A percentile compares a stretch with the other conserved stretches of the same genome.
These are phyloP conservation scores for Aspergillus wentii DNA, from an alignment of 495 filamentous ascomycete genomes.

Conservation along the genomic window DNA sequence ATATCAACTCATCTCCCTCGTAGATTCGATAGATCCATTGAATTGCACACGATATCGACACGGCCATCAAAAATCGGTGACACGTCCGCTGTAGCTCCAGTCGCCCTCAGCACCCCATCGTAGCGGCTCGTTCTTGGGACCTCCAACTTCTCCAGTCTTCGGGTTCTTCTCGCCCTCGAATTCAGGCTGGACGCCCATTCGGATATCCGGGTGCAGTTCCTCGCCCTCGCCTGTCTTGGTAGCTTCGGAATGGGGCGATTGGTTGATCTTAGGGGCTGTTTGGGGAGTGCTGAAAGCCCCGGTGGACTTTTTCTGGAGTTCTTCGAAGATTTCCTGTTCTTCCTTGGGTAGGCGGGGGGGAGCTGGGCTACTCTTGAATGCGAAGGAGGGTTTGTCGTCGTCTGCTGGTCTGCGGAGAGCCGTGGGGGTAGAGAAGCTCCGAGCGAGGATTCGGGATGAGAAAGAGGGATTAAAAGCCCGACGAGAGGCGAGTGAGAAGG, in stretches of 20 bases:
- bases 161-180: slow-evolving; percentile 93
- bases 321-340: slow-evolving; percentile 90
- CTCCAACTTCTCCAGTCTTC: slow-evolving; percentile 92
- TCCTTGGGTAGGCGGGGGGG: slow-evolving; percentile 81
- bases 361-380: slow-evolving; percentile 52
- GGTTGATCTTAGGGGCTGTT: slow-evolving; percentile 32
- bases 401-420: slow-evolving; percentile 20
- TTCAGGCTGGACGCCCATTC: slow-evolving; percentile 75
- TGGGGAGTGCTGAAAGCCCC: slow-evolving; percentile 69
- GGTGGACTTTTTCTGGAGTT: slow-evolving; percentile 67
- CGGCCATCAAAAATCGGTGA: slow-evolving; percentile 84
- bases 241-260: slow-evolving; percentile 32
- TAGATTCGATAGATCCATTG: too few species aligned
- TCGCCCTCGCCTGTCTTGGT: slow-evolving; percentile 45
- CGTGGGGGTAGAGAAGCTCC: slow-evolving; percentile 30
- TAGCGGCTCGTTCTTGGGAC: slow-evolving; percentile 95
- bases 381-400: slow-evolving; percentile 28
- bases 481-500: slow-evolving; percentile 8
- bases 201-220: slow-evolving; percentile 65
- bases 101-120: slow-evolving; percentile 78
- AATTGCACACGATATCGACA: too few species aligned
- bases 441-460: slow-evolving; percentile 15
- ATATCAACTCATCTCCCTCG: neutral
- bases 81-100: slow-evolving; percentile 94
- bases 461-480: slow-evolving; percentile 15